Base-by-base conservation (phyloP, 2,329 filamentous ascomycete species). In the Alternaria brassicicola region DNA sequence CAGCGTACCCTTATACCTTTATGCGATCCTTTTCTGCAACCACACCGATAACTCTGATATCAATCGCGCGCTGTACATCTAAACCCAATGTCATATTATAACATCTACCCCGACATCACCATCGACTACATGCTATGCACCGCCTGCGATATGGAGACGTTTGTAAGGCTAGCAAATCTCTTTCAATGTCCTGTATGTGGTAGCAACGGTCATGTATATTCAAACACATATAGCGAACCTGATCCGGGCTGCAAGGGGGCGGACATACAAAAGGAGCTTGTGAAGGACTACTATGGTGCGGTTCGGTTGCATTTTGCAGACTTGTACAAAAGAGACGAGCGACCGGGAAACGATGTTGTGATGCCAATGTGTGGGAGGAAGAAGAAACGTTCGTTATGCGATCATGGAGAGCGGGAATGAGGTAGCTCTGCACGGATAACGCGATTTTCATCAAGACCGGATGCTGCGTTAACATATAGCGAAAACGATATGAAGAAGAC, bases 101-200 rank as follows among this genome's bases (percentile, higher is more conserved):
- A 53, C 6, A 13, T 58, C n/a, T 52, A 65, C 35, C 49, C 52
- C 2, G 19, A 56, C 4, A 21, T 39, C 15, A 28, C 45, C 21
- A 43, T 64, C 9, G 21, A 63, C 13, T 48, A 46, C 13, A 35
- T 61, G 46, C 36, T 63, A 8, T 68, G 63, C 52, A 62, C 13
- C 2, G 47, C 13, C 5, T 66, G 63, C 21, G 28, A 41, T 3
- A 41, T 46, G 2, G 57, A 53, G 21, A 43, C 45, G 0, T 66
- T 65, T 45, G 21, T 54, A 8, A 66, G 65, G 63, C 42, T 66
- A 35, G 58, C 62, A 6, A 51, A 63, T 21, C 21, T 28, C 1
- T 66, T 66, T 26, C 13, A 26, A 1, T 68, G 63, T 25, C 50
- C 53, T 17, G n/a, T 31, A 3, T 65, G 62, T 30, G 58, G 64